Evolutionary conservation across 371 early-diverging fungal species (phyloP).

Genomic region (Syncephalastrum contaminatum): DNA sequence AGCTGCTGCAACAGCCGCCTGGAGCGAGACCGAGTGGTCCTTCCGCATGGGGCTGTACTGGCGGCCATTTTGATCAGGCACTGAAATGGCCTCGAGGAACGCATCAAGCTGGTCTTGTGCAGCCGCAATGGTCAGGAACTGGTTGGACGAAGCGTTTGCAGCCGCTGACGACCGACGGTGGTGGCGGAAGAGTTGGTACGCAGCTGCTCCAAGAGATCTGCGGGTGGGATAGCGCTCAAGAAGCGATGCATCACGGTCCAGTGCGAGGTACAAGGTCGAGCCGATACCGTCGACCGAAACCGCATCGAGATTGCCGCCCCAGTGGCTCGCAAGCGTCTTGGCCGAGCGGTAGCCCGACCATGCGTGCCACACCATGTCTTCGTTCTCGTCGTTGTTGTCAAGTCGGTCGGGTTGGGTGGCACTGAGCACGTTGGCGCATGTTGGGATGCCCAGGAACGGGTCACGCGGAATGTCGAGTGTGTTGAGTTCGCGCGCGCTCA

Average conservation of each 20-base stretch:
- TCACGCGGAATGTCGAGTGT: slow-evolving; percentile 34
- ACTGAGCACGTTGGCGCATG: slow-evolving; percentile 49
- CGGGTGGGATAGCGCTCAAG: slow-evolving; percentile 53
- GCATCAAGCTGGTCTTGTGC: slow-evolving; percentile 32
- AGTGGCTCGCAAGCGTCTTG: slow-evolving; percentile 59
- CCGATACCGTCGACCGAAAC: slow-evolving; percentile 76
- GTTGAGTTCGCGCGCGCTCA: slow-evolving; percentile 23
- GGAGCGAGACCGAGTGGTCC: slow-evolving; percentile 37
- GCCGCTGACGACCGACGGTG: slow-evolving; percentile 31
- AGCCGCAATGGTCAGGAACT: slow-evolving; percentile 19
- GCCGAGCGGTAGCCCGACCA: slow-evolving; percentile 34
- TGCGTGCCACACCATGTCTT: slow-evolving; percentile 21
- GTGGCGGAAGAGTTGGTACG: slow-evolving; percentile 34
- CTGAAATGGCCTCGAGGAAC: slow-evolving; percentile 35
- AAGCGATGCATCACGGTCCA: slow-evolving; percentile 56
- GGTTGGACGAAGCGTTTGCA: slow-evolving; percentile 13
- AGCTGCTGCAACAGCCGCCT: slow-evolving; percentile 41
- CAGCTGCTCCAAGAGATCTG: slow-evolving; percentile 17
- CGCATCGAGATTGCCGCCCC: slow-evolving; percentile 72
- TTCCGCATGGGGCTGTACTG: slow-evolving; percentile 23
- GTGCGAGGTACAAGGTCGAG: slow-evolving; percentile 70
- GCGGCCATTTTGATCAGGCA: slow-evolving; percentile 11
- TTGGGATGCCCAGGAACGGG: slow-evolving; percentile 32
- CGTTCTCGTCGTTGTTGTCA: slow-evolving; percentile 21
- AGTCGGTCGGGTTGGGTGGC: slow-evolving; percentile 46